Evolutionary conservation across 768 basidiomycete species (phyloP).

Genomic region (Suillus weaverae): DNA sequence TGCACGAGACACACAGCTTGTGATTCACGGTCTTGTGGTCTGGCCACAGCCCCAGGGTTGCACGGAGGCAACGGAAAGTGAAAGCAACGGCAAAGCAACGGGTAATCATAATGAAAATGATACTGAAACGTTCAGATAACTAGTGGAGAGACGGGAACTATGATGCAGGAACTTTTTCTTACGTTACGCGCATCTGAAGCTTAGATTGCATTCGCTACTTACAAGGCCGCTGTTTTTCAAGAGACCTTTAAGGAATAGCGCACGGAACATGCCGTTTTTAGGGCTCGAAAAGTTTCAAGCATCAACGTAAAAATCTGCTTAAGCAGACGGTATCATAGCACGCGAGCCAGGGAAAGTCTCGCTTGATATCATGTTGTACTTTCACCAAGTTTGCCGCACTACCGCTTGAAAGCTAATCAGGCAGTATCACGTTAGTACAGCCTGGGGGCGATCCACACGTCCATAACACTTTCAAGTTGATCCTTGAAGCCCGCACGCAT

Average conservation of each 20-base stretch:
- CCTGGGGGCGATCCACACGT: background rate
- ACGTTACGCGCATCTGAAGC: slow-evolving; percentile 3
- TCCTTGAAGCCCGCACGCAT: background rate
- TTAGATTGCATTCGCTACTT: background rate
- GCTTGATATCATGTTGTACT: background rate
- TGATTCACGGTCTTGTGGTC: background rate
- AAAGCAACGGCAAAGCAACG: no score
- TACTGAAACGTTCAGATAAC: background rate
- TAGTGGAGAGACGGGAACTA: background rate
- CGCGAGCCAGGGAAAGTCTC: background rate
- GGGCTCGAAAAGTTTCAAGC: background rate
- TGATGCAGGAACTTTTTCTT: background rate
- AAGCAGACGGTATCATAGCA: background rate
- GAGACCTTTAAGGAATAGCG: background rate
- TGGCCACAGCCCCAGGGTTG: background rate
- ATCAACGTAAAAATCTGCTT: background rate
- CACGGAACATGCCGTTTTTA: background rate
- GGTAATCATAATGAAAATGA: background rate
- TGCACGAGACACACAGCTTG: background rate
- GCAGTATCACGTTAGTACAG: background rate
- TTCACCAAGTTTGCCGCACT: background rate
- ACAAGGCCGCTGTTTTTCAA: background rate
- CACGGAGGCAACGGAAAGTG: background rate
- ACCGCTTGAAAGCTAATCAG: background rate
- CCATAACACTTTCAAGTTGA: background rate